Evolutionary conservation across 129 eudicot genomes (phyloP).

Genomic region (Pseudognaphalium luteoalbum): DNA sequence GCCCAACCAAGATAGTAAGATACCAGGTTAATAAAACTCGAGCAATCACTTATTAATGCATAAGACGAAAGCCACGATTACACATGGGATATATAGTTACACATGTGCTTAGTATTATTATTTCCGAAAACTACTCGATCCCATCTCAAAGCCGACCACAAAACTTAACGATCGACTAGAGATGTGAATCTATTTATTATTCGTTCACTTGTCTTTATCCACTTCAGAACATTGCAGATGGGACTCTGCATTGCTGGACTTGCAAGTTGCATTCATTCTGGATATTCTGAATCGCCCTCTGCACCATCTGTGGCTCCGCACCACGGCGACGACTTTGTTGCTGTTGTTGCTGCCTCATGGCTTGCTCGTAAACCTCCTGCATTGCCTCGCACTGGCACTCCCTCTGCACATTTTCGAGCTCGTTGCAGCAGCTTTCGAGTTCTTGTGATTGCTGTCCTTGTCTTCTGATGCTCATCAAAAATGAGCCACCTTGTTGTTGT

Average conservation of each 20-base stretch:
- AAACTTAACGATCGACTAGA: neutral
- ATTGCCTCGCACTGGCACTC: neutral
- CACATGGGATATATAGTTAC: neutral
- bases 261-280: neutral
- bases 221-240: neutral
- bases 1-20: too few species aligned
- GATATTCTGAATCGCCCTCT: neutral
- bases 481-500: neutral
- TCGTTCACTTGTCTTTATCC: neutral
- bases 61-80: constrained; percentile 3
- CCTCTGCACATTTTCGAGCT: constrained; percentile 6
- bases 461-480: neutral
- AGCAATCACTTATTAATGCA: neutral
- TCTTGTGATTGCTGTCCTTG: neutral
- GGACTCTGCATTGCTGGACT: constrained; percentile 16
- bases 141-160: constrained; percentile 6
- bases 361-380: constrained; percentile 12
- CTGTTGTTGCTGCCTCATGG: neutral
- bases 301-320: neutral
- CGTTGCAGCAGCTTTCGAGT: constrained; percentile 24
- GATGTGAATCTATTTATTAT: neutral
- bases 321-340: neutral
- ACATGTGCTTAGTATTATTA: neutral
- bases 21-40: neutral
- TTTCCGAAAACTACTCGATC: neutral